Percentiles rank a stretch among this genome's conserved stretches.
phyloP scores from a whole-genome alignment of 2,329 filamentous ascomycete genomes.

The Colletotrichum chlorophyti region DNA sequence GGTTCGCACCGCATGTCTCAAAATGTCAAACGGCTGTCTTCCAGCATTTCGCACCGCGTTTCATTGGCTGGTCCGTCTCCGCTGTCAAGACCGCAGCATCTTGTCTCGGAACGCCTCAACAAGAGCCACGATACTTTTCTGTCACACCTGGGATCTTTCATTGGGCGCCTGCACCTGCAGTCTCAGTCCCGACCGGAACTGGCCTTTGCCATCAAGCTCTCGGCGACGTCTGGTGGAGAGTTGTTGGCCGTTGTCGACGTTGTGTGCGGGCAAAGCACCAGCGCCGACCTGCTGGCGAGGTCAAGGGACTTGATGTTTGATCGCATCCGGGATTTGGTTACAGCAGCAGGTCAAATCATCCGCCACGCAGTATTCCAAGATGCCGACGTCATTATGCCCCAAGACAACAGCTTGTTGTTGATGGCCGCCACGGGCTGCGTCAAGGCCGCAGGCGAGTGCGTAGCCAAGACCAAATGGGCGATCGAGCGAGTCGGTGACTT shows the following conservation, averaged over 20 bases:
- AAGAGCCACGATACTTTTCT: slow-evolving; percentile 86
- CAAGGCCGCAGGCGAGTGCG: slow-evolving; percentile 87
- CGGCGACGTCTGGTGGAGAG: slow-evolving; percentile 80
- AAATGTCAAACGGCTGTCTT: slow-evolving; percentile 55
- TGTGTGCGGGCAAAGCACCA: slow-evolving; percentile 79
- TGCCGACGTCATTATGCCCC: slow-evolving; percentile 80
- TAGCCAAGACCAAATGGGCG: slow-evolving; percentile 82
- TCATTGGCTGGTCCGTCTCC: slow-evolving; percentile 76
- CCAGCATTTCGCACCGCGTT: slow-evolving; percentile 73
- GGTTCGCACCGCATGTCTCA: slow-evolving; percentile 45
- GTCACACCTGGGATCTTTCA: slow-evolving; percentile 90
- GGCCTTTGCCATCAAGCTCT: slow-evolving; percentile 81
- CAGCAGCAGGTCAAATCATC: slow-evolving; percentile 81
- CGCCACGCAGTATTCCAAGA: slow-evolving; percentile 71
- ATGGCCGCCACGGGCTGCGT: slow-evolving; percentile 87
- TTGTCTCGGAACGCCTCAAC: slow-evolving; percentile 84
- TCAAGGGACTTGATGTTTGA: slow-evolving; percentile 80
- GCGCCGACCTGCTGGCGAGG: slow-evolving; percentile 69
- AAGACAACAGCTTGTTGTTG: slow-evolving; percentile 78
- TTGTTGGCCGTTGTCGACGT: slow-evolving; percentile 82
- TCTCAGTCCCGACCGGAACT: slow-evolving; percentile 90
- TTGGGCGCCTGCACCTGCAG: slow-evolving; percentile 87
- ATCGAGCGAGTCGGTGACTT: slow-evolving; percentile 92
- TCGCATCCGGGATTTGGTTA: slow-evolving; percentile 80
- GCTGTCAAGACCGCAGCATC: slow-evolving; percentile 68